Percentiles rank a stretch among this genome's conserved stretches.
Evolutionary conservation across 352 stramenopile genomes (phyloP).

Genomic region (Globisporangium acanthophoron): DNA sequence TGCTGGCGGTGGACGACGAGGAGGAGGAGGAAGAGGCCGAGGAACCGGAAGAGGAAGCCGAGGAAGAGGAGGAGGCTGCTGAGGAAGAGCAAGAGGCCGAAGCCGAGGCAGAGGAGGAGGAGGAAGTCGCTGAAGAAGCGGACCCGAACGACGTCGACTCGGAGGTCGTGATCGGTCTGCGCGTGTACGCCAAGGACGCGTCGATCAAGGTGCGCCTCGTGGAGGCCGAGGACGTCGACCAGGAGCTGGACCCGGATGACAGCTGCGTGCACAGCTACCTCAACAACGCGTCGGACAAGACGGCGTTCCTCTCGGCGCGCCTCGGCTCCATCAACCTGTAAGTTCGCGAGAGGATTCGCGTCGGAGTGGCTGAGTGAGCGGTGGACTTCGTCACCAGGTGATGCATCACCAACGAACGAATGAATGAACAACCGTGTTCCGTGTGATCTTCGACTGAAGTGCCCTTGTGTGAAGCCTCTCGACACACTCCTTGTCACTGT

Average conservation of each 20-base stretch:
- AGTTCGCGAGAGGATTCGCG: too few relatives aligned
- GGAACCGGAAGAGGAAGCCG: background rate
- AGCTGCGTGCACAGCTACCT: slow-evolving; percentile 22
- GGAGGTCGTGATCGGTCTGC: slow-evolving; percentile 22
- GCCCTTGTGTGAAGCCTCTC: too few relatives aligned
- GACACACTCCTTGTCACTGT: too few relatives aligned
- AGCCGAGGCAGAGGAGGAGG: background rate
- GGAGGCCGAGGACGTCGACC: slow-evolving; percentile 5
- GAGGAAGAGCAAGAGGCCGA: background rate
- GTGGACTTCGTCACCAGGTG: too few relatives aligned
- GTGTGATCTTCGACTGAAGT: too few relatives aligned
- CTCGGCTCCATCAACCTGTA: slow-evolving; percentile 7
- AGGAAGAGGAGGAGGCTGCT: background rate
- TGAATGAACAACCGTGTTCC: too few relatives aligned
- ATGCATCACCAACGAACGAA: too few relatives aligned
- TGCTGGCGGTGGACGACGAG: slow-evolving; percentile 10
- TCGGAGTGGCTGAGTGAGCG: too few relatives aligned
- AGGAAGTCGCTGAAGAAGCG: background rate
- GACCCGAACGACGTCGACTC: slow-evolving; percentile 15
- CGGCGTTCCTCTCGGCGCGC: slow-evolving; percentile 7
- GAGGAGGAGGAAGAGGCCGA: slow-evolving; percentile 10
- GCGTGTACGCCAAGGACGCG: slow-evolving; percentile 26
- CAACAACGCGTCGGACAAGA: slow-evolving; percentile 10
- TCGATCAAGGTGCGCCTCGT: slow-evolving; percentile 12
- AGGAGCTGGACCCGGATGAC: slow-evolving; percentile 20